Base-by-base conservation (phyloP, 352 stramenopile species). In the Peronospora destructor region DNA sequence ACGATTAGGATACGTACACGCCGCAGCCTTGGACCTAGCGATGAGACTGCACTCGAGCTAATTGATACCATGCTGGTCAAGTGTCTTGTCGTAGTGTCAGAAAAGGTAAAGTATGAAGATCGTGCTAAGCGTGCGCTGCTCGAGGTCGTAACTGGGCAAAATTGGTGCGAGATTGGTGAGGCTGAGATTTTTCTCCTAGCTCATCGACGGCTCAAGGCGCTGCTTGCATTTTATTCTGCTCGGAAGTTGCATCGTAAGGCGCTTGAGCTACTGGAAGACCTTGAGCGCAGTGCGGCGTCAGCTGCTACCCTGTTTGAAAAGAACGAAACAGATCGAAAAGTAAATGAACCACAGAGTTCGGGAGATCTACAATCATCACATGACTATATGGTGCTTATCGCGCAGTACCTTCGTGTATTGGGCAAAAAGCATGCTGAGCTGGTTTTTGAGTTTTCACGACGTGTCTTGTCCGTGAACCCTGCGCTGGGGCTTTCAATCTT, bases 51-150 rank as follows among this genome's bases (percentile, higher is more conserved):
- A 13, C 40, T 85, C 19, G 70, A 83, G 30, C 39, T 91, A 10
- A 71, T 89, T 19, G 82, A 93, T 49, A 91, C 79, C 1, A 84
- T 93, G 36, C 49, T 91, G 1, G 61, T 93, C 25, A 93, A 93
- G 59, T 84, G 76, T 43, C 65, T 89, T n/a, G 79, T 87, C 13
- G 50, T 90, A 17, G 65, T 87, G 26, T 59, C 65, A 10, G 70
- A 86, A 49, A 71, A 76, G 21, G 26, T 37, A 3, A 49, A 73
- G 42, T 65, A 82, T 45, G 45, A 49, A 39, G 37, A 60, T 14
- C 46, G 51, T 14, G 65, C 71, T 0, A 71, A 74, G 33, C 66
- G 58, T 33, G 61, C 69, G 37, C 61, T 92, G 12, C 56, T 86
- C 16, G 56, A 73, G 16, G 56, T 87, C n/a, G 75, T 88, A 2